phyloP scores from a whole-genome alignment of 495 filamentous ascomycete genomes.

The Evansstolkia leycettana region DNA sequence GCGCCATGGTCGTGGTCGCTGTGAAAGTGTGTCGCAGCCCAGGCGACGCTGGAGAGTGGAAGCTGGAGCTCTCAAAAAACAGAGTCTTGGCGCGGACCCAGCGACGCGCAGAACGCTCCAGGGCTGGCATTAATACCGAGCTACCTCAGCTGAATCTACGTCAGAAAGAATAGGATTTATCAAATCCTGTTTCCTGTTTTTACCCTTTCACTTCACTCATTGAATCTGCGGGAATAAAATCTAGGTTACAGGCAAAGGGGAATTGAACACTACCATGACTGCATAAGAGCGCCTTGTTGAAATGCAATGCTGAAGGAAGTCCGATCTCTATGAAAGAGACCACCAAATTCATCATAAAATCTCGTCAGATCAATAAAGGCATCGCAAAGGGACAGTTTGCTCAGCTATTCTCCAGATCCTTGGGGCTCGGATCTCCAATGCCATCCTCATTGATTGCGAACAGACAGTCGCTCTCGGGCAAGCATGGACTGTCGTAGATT shows the following conservation, averaged over 20 bases:
- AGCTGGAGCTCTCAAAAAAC: conserved; percentile 35
- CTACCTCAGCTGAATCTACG: too few species aligned
- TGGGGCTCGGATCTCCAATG: conserved; percentile 89
- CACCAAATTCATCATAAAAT: conserved; percentile 5
- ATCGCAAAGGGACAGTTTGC: conserved; percentile 4
- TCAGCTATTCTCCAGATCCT: conserved; percentile 79
- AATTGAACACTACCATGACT: too few species aligned
- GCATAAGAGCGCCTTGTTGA: too few species aligned
- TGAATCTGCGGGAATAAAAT: too few species aligned
- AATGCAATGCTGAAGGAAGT: too few species aligned
- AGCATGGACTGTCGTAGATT: conserved; percentile 95
- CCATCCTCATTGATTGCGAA: conserved; percentile 97
- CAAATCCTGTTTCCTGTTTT: too few species aligned
- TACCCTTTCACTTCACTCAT: too few species aligned
- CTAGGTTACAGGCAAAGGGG: too few species aligned
- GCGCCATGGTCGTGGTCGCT: conserved; percentile 23
- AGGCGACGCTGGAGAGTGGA: conserved; percentile 18
- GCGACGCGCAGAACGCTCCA: background rate
- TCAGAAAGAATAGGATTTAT: too few species aligned
- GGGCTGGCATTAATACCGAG: too few species aligned
- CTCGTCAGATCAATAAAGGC: conserved; percentile 23
- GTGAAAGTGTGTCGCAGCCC: conserved; percentile 9
- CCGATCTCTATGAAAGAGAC: too few species aligned
- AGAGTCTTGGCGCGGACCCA: conserved; percentile 27
- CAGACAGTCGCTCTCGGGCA: conserved; percentile 90